A percentile compares a stretch with the other conserved stretches of the same genome.
These are phyloP conservation scores for Rhodomyrtus tomentosa DNA, from an alignment of 345 rosid species.

Conservation along the genomic window DNA sequence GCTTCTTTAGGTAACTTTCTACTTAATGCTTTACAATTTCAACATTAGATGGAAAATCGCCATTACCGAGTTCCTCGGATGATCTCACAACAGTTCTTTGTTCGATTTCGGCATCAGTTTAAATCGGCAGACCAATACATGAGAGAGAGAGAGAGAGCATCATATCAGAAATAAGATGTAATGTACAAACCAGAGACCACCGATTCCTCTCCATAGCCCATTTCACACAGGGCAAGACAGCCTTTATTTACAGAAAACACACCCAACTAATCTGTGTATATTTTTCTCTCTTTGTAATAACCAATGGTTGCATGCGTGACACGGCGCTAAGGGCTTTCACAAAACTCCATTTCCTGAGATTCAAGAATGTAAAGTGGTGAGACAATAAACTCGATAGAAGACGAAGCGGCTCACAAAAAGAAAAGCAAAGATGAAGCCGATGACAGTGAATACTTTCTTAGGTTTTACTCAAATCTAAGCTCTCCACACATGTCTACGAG, in stretches of 20 bases:
- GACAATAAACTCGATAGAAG: not conserved
- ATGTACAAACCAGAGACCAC: not conserved
- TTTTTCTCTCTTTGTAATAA: not conserved
- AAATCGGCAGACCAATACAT: not conserved
- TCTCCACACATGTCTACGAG: not conserved
- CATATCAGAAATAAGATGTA: not conserved
- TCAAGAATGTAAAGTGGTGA: not conserved
- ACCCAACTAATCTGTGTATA: not conserved
- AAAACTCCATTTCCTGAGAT: slow-evolving; percentile 4
- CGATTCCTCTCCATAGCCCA: not conserved
- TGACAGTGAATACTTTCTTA: not conserved
- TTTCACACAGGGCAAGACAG: not conserved
- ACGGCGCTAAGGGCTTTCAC: not conserved
- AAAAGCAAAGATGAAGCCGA: not conserved
- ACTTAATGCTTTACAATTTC: not conserved
- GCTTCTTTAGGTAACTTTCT: not conserved
- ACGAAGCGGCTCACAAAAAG: not conserved
- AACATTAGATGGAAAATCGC: not conserved
- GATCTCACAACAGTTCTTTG: not conserved
- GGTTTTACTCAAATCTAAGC: not conserved
- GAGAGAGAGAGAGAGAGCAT: not conserved
- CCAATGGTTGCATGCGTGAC: not conserved
- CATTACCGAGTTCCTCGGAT: not conserved
- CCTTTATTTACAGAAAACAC: not conserved
- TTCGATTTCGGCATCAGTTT: not conserved